Percentiles rank a stretch among this genome's conserved stretches.
phyloP scores from a whole-genome alignment of 2,329 filamentous ascomycete species.

The Aspergillus ruber region DNA sequence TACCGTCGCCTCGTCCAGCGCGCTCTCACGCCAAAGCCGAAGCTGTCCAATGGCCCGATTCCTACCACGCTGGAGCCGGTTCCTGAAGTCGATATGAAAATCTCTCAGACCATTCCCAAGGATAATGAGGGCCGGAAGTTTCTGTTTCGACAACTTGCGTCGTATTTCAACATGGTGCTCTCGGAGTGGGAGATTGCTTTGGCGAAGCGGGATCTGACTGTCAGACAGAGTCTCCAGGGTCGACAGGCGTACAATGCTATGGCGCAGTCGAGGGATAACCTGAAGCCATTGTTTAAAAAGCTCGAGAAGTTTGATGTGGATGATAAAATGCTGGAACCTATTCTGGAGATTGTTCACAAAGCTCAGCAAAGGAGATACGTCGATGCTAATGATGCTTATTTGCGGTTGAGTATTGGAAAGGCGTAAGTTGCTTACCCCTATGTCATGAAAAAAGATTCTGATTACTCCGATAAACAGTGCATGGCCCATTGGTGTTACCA shows the following conservation, averaged over 20 bases:
- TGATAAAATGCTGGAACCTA: conserved; percentile 68
- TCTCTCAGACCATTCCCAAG: conserved; percentile 56
- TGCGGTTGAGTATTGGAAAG: conserved; percentile 88
- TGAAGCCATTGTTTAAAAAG: conserved; percentile 83
- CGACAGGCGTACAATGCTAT: conserved; percentile 78
- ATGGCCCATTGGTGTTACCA: conserved; percentile 98
- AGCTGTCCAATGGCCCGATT: conserved; percentile 68
- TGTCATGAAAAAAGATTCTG: conserved; percentile 4
- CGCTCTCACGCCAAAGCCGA: conserved; percentile 29
- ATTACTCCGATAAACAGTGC: conserved; percentile 44
- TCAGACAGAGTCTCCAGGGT: conserved; percentile 69
- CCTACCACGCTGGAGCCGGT: conserved; percentile 76
- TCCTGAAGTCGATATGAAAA: conserved; percentile 82
- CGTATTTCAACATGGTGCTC: conserved; percentile 95
- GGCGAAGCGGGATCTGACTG: conserved; percentile 48
- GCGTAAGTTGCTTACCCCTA: conserved; percentile 43
- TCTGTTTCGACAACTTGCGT: conserved; percentile 80
- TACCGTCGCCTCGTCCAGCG: conserved; percentile 57
- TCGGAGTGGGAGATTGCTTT: conserved; percentile 79
- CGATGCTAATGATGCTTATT: conserved; percentile 91
- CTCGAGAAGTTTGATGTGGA: conserved; percentile 77
- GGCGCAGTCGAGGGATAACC: conserved; percentile 78
- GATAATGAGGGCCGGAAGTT: conserved; percentile 62
- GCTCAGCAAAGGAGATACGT: conserved; percentile 90
- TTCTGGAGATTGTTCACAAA: conserved; percentile 86